Evolutionary conservation across 352 stramenopile genomes (phyloP), one percentile per base, ranked within the genome.

Genomic region (Phytophthora idaei): DNA sequence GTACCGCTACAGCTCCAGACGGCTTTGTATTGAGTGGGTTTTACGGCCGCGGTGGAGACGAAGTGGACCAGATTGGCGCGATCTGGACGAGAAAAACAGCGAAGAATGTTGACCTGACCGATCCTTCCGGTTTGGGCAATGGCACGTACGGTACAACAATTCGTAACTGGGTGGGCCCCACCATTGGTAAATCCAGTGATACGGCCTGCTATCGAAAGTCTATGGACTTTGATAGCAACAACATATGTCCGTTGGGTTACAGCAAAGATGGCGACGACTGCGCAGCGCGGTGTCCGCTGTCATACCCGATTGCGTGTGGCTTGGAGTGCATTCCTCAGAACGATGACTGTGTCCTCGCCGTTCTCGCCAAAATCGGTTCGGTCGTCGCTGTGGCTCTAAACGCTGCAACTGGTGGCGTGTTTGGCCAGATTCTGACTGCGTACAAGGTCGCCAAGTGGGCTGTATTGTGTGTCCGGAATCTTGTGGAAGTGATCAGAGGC

Each of bases 321-420:
- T 27, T 72, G 39, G 67, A 75, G 36, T 75, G 68, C 17, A 59
- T 75, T 50, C 68, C 68, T 48, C 67, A 71, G 44, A 74, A 74
- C 29, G 56, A 71, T 39, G 54, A 74, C 25, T 74, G 67, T 34
- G 52, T 57, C 1, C 28, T 71, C 0, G 53, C 47, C 0, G 25
- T 62, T 32, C 51, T 72, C 7, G 1, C 51, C 2, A 75, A 75
- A 21, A 71, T 67, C 14, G 55, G 45, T 5, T 64, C 68, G 1
- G 67, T 71, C 8, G 32, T 64, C 4, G 37, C 46, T 32, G 67
- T 72, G 46, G 67, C 67, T 7, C 21, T 75, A 0, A 75, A 75
- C 37, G 28, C 37, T 2, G 67, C 62, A 4, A 65, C 56, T 32
- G 62, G 21, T n/a, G 50, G 46, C 4, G 50, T 75, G 4, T 69